Conservation (phyloP, 1,284 basidiomycete species). For the Lentinus polychrous region DNA sequence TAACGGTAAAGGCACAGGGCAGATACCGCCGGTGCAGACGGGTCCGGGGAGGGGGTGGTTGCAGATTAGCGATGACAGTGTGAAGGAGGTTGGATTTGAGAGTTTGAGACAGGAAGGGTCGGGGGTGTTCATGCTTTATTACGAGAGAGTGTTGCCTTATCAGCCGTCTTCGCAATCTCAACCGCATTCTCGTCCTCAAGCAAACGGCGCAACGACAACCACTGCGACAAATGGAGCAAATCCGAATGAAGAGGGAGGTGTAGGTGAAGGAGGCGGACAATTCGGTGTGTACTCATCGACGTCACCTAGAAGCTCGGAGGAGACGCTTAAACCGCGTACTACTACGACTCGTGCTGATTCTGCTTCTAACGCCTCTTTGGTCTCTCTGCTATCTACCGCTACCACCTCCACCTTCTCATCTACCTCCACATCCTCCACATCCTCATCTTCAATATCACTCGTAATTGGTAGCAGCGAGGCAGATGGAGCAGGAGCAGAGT, state of each 20-base stretch:
- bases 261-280: not conserved
- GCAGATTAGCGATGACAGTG: constrained; percentile 78
- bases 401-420: not conserved
- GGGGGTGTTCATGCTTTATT: constrained; percentile 86
- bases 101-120: constrained; percentile 65
- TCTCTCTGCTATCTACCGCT: not conserved
- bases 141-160: constrained; percentile 57
- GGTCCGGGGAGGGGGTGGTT: constrained; percentile 66
- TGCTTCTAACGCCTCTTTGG: constrained; percentile 23
- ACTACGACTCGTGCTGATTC: constrained; percentile 17
- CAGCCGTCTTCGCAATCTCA: not conserved
- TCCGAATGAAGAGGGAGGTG: not conserved
- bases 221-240: not conserved
- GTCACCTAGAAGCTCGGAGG: constrained; percentile 35
- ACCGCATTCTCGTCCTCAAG: not conserved
- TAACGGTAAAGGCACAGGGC: not conserved
- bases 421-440: not conserved
- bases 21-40: not conserved
- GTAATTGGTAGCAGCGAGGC: constrained; percentile 12
- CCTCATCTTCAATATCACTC: not conserved
- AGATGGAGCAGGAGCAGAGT: not conserved
- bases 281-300: constrained; percentile 15
- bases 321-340: constrained; percentile 47
- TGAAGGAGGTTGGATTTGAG: constrained; percentile 73
- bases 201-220: not conserved